These are phyloP conservation scores for Pythium dissimile DNA, from an alignment of 352 stramenopile species.

Conservation along the genomic window DNA sequence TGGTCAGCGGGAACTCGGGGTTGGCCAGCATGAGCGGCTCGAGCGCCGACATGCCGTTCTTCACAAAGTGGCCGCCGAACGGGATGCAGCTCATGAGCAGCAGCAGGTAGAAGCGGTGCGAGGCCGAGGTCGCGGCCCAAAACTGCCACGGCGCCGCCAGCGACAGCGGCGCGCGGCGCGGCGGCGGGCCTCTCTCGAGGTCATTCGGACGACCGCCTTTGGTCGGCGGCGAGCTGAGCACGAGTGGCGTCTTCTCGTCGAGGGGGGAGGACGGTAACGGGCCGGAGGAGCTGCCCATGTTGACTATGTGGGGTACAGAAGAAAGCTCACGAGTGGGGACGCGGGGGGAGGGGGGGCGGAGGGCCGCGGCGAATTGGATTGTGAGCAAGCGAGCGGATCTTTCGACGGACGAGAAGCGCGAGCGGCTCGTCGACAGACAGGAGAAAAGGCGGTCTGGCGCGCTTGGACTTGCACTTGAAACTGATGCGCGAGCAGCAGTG, in stretches of 20 bases:
- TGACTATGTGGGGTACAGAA: conserved; percentile 3
- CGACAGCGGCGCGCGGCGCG: conserved; percentile 24
- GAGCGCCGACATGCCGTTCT: conserved; percentile 83
- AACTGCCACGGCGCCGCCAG: conserved; percentile 58
- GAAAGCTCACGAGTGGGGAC: background rate
- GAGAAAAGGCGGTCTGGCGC: too few species aligned
- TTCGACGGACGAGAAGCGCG: too few species aligned
- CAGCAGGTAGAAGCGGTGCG: conserved; percentile 78
- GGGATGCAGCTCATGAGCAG: conserved; percentile 84
- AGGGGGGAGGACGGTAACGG: background rate
- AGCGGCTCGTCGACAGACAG: too few species aligned
- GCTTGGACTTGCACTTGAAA: too few species aligned
- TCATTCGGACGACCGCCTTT: background rate
- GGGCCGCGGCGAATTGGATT: background rate
- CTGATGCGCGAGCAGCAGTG: too few species aligned
- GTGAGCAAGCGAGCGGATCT: too few species aligned
- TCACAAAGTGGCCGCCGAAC: conserved; percentile 86
- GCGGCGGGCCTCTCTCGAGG: conserved; percentile 3
- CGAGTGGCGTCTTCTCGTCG: conserved; percentile 20
- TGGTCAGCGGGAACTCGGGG: conserved; percentile 67
- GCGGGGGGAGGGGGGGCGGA: background rate
- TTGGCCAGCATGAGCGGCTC: conserved; percentile 81
- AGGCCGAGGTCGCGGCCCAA: conserved; percentile 57
- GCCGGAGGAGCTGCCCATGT: conserved; percentile 19
- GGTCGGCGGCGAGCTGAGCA: conserved; percentile 9